Evolutionary conservation across 306 rosid species (phyloP).

Genomic region (Herpetospermum pedunculosum): DNA sequence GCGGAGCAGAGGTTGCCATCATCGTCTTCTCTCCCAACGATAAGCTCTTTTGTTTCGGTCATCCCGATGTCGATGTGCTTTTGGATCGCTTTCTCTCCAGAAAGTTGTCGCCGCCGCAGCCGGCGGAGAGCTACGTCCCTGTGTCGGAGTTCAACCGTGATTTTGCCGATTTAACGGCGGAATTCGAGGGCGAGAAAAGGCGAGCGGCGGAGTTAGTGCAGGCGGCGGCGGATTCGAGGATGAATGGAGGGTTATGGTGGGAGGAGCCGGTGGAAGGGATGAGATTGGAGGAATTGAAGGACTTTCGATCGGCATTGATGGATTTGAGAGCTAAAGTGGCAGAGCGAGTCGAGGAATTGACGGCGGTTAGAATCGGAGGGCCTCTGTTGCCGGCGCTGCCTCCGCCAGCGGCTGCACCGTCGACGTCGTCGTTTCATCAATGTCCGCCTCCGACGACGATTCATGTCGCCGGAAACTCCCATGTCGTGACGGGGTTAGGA

Average conservation of each 20-base stretch:
- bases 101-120: background rate
- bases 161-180: background rate
- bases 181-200: background rate
- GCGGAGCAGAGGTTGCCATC: conserved; percentile 22
- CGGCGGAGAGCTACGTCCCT: background rate
- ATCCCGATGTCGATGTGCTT: background rate
- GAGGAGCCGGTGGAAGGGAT: background rate
- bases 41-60: conserved; percentile 22
- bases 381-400: background rate
- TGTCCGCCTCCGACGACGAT: no score
- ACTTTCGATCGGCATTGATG: background rate
- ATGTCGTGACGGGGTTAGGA: background rate
- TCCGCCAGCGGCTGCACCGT: no score
- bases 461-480: no score
- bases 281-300: background rate
- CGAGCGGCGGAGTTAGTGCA: background rate
- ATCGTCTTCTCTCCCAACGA: conserved; percentile 33
- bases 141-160: background rate
- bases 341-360: background rate
- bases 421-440: background rate
- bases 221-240: background rate
- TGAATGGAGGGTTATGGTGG: background rate
- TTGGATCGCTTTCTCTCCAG: background rate
- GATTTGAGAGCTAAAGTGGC: background rate
- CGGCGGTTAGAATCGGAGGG: background rate